Evolutionary conservation across 2,329 filamentous ascomycete species (phyloP).

Genomic region (Helotiales sp.): DNA sequence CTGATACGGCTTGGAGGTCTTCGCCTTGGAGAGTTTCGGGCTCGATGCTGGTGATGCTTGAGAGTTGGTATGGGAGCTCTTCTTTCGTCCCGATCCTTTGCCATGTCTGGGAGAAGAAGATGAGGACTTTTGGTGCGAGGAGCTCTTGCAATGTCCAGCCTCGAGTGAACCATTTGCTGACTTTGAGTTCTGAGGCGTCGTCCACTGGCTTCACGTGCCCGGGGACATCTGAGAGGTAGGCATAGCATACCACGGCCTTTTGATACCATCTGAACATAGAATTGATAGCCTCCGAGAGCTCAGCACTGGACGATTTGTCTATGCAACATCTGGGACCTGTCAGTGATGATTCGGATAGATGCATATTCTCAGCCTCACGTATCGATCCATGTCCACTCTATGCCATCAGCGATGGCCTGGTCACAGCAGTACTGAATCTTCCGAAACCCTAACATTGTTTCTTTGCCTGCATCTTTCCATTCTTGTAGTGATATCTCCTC

Average conservation of each 20-base stretch:
- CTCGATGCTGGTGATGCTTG: not conserved
- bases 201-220: not conserved
- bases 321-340: not conserved
- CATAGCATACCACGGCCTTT: constrained; percentile 13
- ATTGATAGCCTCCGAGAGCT: constrained; percentile 1
- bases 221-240: constrained; percentile 16
- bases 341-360: not conserved
- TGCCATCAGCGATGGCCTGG: not conserved
- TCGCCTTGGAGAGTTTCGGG: not conserved
- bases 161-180: constrained; percentile 11
- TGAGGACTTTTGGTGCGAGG: constrained; percentile 32
- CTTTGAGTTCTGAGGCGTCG: constrained; percentile 1
- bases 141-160: constrained; percentile 20
- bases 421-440: not conserved
- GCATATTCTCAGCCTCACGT: not conserved
- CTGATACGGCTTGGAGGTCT: not conserved
- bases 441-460: not conserved
- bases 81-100: constrained; percentile 1
- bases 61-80: not conserved
- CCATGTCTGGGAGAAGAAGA: constrained; percentile 16
- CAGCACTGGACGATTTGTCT: not conserved
- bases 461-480: not conserved
- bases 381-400: not conserved
- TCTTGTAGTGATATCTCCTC: constrained; percentile 8
- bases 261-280: constrained; percentile 11